These are phyloP conservation scores for Nannochloris sp. DNA, from an alignment of 139 green algal species.

Conservation along the genomic window DNA sequence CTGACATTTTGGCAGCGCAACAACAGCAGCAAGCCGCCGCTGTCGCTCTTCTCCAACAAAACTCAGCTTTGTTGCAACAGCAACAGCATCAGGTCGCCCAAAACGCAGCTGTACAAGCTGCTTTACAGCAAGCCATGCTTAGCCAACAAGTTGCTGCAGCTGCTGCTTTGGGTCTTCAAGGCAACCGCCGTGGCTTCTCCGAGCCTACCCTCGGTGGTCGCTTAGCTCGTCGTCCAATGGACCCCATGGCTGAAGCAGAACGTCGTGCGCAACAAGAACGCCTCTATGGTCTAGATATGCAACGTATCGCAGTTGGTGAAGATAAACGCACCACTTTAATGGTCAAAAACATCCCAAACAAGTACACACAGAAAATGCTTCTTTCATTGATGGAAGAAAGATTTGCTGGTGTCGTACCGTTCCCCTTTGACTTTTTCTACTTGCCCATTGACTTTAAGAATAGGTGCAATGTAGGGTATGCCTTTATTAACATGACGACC, in stretches of 20 bases:
- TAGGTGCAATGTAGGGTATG: conserved; percentile 99
- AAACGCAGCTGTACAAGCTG: conserved; percentile 28
- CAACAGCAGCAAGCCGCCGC: conserved; percentile 13
- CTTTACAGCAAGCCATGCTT: conserved; percentile 29
- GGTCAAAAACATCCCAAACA: conserved; percentile 99
- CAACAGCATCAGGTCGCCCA: conserved; percentile 36
- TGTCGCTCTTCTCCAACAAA: conserved; percentile 13
- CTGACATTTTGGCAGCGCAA: conserved; percentile 28
- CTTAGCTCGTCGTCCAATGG: conserved; percentile 54
- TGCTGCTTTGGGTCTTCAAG: neutral
- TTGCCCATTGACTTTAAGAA: conserved; percentile 97
- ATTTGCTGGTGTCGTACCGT: conserved; percentile 56
- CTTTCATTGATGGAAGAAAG: conserved; percentile 67
- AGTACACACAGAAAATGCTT: conserved; percentile 99
- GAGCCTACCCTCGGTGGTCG: conserved; percentile 48
- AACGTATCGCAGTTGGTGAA: conserved; percentile 52
- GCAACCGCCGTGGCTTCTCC: neutral
- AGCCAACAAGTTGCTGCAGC: conserved; percentile 17
- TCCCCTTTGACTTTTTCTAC: conserved; percentile 78
- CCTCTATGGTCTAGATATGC: conserved; percentile 79
- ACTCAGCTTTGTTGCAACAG: conserved; percentile 35
- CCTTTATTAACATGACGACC: conserved; percentile 96
- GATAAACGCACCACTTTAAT: conserved; percentile 95
- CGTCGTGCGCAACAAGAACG: conserved; percentile 68
- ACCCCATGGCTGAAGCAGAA: conserved; percentile 68